Percentiles rank a stretch among this genome's conserved stretches.
phyloP scores from a whole-genome alignment of 2,329 filamentous ascomycete genomes.

The Phyllosticta paracitricarpa region DNA sequence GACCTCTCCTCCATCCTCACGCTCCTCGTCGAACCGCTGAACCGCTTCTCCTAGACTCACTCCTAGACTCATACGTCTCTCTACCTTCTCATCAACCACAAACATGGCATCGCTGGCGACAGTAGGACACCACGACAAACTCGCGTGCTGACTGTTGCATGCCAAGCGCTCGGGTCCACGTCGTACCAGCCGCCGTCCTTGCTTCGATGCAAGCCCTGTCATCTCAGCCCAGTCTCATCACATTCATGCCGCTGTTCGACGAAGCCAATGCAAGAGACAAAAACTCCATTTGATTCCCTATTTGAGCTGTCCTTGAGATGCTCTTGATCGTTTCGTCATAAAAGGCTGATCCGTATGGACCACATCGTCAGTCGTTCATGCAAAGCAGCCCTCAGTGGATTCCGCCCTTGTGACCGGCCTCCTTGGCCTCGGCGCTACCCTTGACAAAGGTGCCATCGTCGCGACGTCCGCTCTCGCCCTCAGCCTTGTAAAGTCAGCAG shows the following conservation, averaged over 20 bases:
- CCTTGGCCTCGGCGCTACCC: constrained; percentile 27
- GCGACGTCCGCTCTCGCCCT: constrained; percentile 19
- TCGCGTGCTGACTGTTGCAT: not conserved
- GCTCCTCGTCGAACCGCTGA: not conserved
- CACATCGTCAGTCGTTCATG: not conserved
- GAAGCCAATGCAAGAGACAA: not conserved
- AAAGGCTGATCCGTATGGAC: not conserved
- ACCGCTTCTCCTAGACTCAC: not conserved
- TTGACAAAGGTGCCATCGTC: constrained; percentile 30
- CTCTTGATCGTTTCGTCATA: not conserved
- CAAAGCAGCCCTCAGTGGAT: not conserved
- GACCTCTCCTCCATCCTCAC: not conserved
- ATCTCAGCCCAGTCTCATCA: not conserved
- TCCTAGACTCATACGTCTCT: not conserved
- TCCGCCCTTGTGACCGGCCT: constrained; percentile 27
- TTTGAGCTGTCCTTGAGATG: not conserved
- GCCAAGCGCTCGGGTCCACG: not conserved
- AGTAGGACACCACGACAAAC: not conserved
- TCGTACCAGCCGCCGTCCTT: not conserved
- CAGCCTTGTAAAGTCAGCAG: not conserved
- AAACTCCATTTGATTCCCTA: not conserved
- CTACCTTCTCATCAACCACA: not conserved
- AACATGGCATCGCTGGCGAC: not conserved
- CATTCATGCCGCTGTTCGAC: not conserved
- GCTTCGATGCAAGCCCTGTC: not conserved